Base-by-base conservation (phyloP, 2,329 filamentous ascomycete species). In the Nigrospora oryzae region DNA sequence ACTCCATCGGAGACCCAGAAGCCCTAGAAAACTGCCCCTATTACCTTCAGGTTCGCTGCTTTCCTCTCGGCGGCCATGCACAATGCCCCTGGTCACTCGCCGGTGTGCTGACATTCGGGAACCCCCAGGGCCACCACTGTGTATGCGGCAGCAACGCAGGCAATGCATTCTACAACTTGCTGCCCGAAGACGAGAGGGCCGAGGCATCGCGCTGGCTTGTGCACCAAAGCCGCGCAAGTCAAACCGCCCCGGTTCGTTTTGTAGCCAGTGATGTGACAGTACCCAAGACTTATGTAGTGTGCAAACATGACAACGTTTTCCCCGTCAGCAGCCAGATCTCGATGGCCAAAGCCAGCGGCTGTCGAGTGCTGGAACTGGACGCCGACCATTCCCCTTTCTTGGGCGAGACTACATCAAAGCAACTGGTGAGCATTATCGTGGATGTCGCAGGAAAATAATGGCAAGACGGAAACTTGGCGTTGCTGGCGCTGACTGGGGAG, bases 271-370 rank as follows among this genome's bases (percentile, higher is more conserved):
- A 61, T 11, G 38, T 58, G 6, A 34, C 36, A 2, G 52, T 53
- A 0, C 49, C 53, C 0, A 59, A 51, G 43, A 61, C 56, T 0
- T 63, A 60, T 13, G 45, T 63, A 8, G 47, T 52, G 8, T 60
- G 57, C 16, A 50, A 50, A 7, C 37, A 53, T 2, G 60, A 63
- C 36, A 32, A 45, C 1, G 30, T 44, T 0, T 42, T 61, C 15
- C 55, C 56, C 0, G 17, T 49, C 7, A 37, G 48, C 13, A 53
- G 47, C 2, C 57, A 62, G 16, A 31, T 49, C 17, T 46, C 36
- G 3, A 51, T 60, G 50, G 58, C 55, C 11, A 17, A 47, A 30
- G 40, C 42, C 8, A 45, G 44, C 13, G 46, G 46, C 12, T 51
- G 46, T 23, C 42, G 45, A n/a, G 36, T 53, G 3, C 42, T 54